Evolutionary conservation across 2,329 filamentous ascomycete genomes (phyloP).

Genomic region (Colletotrichum spinosum): DNA sequence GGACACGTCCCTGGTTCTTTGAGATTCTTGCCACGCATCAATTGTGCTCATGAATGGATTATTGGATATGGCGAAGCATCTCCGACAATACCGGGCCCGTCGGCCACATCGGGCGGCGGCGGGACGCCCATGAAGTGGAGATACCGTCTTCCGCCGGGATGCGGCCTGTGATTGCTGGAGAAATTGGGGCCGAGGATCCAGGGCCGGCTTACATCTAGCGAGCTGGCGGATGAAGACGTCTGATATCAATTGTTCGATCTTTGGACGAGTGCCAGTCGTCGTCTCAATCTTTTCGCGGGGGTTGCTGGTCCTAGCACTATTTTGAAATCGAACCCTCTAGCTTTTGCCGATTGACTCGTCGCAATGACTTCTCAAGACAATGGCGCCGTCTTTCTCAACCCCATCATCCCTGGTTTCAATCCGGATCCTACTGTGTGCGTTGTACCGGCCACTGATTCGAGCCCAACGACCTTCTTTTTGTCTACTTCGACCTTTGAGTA

Average conservation of each 20-base stretch:
- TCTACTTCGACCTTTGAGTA: slow-evolving; percentile 73
- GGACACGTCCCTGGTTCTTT: no score
- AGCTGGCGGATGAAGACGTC: background rate
- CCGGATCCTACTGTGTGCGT: slow-evolving; percentile 67
- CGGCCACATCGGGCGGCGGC: slow-evolving; percentile 3
- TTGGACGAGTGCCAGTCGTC: background rate
- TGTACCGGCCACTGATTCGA: slow-evolving; percentile 45
- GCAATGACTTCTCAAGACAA: background rate
- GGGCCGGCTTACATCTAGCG: background rate
- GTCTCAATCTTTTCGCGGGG: background rate
- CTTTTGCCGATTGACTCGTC: background rate
- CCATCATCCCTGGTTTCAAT: slow-evolving; percentile 70
- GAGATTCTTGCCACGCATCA: no score
- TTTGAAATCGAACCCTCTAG: no score
- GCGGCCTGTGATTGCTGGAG: slow-evolving; percentile 35
- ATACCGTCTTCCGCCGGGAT: background rate
- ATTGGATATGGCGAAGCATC: no score
- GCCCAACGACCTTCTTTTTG: slow-evolving; percentile 61
- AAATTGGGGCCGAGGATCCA: slow-evolving; percentile 19
- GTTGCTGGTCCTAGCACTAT: no score
- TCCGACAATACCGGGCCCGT: background rate
- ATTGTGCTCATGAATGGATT: no score
- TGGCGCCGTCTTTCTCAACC: slow-evolving; percentile 54
- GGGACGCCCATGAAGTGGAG: slow-evolving; percentile 1
- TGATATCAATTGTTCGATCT: background rate